Percentiles rank a stretch among this genome's conserved stretches.
Evolutionary conservation across 2,329 filamentous ascomycete genomes (phyloP).

Genomic region (Diplodia scrobiculata): DNA sequence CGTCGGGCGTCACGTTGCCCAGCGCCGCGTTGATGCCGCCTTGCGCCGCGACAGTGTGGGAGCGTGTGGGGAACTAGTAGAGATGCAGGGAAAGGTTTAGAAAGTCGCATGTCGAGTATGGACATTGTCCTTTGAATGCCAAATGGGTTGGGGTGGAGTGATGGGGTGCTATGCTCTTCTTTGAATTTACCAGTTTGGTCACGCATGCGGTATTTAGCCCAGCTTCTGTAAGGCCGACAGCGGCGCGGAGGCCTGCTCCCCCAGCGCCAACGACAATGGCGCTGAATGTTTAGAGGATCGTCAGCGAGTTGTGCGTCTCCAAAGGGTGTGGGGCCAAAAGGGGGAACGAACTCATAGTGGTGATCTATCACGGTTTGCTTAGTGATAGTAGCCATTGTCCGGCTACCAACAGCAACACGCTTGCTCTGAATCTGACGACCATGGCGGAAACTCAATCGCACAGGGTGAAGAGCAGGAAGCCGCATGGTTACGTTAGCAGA

Average conservation of each 20-base stretch:
- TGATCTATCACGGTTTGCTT: conserved; percentile 38
- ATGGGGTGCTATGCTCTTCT: not conserved
- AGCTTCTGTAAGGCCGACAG: conserved; percentile 65
- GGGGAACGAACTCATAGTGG: conserved; percentile 40
- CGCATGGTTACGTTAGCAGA: not conserved
- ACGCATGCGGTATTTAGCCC: conserved; percentile 67
- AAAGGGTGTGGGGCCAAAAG: no score
- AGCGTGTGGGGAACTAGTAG: conserved; percentile 59
- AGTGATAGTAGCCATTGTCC: not conserved
- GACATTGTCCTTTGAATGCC: not conserved
- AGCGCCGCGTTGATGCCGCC: conserved; percentile 64
- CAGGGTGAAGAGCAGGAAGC: not conserved
- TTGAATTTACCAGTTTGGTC: conserved; percentile 53
- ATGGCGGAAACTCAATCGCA: not conserved
- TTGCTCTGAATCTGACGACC: not conserved
- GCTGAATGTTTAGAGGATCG: conserved; percentile 15
- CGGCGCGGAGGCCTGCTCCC: conserved; percentile 64
- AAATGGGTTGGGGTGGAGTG: not conserved
- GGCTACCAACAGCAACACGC: not conserved
- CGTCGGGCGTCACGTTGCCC: conserved; percentile 59
- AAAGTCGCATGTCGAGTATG: not conserved
- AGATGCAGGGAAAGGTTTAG: not conserved
- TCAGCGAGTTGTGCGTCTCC: not conserved
- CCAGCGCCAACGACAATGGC: conserved; percentile 57
- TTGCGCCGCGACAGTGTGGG: conserved; percentile 68